These are phyloP conservation scores for Yamagishiella unicocca DNA, from an alignment of 139 green algal species.

Conservation along the genomic window DNA sequence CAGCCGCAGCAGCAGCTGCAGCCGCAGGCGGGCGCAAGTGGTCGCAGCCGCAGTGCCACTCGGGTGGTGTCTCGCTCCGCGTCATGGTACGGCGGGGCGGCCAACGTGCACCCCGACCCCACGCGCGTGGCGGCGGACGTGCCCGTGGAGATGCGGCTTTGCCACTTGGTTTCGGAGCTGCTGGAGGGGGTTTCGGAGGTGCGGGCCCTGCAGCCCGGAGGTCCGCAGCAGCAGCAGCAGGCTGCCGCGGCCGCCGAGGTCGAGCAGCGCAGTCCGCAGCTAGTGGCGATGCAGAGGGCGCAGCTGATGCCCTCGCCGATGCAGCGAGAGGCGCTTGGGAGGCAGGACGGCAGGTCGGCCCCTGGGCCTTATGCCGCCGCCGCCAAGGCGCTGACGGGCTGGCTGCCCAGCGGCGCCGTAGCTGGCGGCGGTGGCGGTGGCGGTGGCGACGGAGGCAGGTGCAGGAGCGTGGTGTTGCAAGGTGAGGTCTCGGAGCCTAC, in stretches of 20 bases:
- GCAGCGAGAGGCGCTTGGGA: too few species aligned
- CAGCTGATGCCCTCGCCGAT: too few species aligned
- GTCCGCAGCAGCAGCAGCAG: too few species aligned
- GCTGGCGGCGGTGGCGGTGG: background rate
- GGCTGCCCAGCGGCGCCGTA: background rate
- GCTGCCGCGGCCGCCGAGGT: too few species aligned
- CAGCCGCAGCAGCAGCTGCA: background rate
- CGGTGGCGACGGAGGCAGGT: background rate
- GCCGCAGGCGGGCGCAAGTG: too few species aligned
- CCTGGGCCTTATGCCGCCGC: too few species aligned
- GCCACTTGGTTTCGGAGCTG: background rate
- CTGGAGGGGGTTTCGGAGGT: slow-evolving; percentile 27
- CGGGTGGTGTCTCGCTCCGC: background rate
- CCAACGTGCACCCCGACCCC: background rate
- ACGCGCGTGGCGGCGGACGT: background rate
- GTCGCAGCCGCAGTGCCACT: background rate
- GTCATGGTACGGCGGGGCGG: slow-evolving; percentile 11
- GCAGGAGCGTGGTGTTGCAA: background rate
- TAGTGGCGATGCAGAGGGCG: too few species aligned
- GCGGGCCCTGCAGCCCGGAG: background rate
- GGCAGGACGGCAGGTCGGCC: too few species aligned
- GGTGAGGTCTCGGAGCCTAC: too few species aligned
- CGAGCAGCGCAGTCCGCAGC: too few species aligned
- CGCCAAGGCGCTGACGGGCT: background rate
- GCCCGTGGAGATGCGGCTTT: slow-evolving; percentile 31